Conservation (phyloP, 768 basidiomycete species). For the Suillus brevipes region DNA sequence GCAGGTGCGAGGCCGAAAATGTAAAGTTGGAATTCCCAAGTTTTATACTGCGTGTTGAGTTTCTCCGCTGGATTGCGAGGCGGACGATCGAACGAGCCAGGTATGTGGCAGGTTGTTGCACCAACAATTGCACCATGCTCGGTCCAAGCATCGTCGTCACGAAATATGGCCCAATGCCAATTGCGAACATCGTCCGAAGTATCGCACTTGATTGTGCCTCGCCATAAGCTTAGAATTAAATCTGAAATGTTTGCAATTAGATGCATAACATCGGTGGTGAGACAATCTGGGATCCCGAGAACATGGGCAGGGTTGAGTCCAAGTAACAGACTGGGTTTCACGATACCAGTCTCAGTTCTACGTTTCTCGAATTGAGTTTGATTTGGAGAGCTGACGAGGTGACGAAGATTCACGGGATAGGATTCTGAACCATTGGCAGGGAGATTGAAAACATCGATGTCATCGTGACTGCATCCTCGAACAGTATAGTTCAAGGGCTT, state of each 20-base stretch:
- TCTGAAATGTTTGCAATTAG: constrained; percentile 29
- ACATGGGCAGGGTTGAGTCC: background rate
- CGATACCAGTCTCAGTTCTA: no score
- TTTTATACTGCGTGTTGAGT: constrained; percentile 31
- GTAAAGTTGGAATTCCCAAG: constrained; percentile 27
- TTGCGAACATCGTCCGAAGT: constrained; percentile 18
- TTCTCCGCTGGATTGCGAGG: constrained; percentile 30
- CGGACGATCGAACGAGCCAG: constrained; percentile 21
- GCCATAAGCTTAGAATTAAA: constrained; percentile 26
- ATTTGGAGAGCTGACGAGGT: no score
- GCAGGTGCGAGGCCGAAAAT: constrained; percentile 21
- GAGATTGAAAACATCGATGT: no score
- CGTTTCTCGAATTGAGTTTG: no score
- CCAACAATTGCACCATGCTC: constrained; percentile 20
- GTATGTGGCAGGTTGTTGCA: constrained; percentile 12
- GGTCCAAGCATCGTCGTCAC: constrained; percentile 17
- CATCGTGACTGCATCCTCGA: no score
- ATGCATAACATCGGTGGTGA: constrained; percentile 46
- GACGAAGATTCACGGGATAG: no score
- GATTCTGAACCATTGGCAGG: no score
- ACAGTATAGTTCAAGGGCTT: no score
- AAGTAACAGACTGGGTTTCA: no score
- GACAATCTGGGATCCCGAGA: constrained; percentile 35
- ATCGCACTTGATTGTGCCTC: constrained; percentile 19
- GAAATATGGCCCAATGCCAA: constrained; percentile 38